Base-by-base conservation (phyloP, 225 moss, liverwort and hornwort genomes). In the Pleurozium schreberi region DNA sequence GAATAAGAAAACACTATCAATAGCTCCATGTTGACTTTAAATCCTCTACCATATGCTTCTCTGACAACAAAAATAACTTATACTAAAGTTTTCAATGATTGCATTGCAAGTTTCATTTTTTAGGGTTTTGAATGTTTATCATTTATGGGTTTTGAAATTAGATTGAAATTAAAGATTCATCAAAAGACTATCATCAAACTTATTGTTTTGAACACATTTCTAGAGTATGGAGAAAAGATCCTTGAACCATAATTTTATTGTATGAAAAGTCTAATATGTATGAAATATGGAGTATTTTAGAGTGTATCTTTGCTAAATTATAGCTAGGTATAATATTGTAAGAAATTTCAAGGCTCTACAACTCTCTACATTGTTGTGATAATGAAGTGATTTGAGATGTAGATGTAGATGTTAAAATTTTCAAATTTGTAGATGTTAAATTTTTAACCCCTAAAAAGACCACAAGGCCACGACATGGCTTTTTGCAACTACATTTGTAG, bases 291-390 rank as follows among this genome's bases (percentile, higher is more conserved):
- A 80, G 30, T 31, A 42, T 1, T 40, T 16, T 58, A 27, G 4
- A 27, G 0, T 27, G 3, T 27, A 25, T 26, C 2, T 80, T 42
- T 59, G 11, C 10, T 27, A 59, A 28, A 40, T 28, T 27, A 40
- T 42, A 59, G 12, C 12, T 59, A n/a, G 7, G 0, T 26, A 11
- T 28, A 78, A 40, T 18, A 58, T 28, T 40, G 1, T 16, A 58
- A 27, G 3, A 18, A 4, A 5, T 40, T 40, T 25, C 0, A 27
- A 0, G 3, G 12, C 1, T 78, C 6, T 28, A 17, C 11, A 16
- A 59, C 8, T 40, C 0, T 18, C 0, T 17, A 40, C 2, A 40
- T 42, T 40, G n/a, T 18, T 58, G 10, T 10, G 28, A 40, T 79
- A 40, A n/a, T 40, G 5, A 28, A 79, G 3, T n/a, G 11, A 79